phyloP scores from a whole-genome alignment of 257 asterid species.

The Scutellaria barbata region DNA sequence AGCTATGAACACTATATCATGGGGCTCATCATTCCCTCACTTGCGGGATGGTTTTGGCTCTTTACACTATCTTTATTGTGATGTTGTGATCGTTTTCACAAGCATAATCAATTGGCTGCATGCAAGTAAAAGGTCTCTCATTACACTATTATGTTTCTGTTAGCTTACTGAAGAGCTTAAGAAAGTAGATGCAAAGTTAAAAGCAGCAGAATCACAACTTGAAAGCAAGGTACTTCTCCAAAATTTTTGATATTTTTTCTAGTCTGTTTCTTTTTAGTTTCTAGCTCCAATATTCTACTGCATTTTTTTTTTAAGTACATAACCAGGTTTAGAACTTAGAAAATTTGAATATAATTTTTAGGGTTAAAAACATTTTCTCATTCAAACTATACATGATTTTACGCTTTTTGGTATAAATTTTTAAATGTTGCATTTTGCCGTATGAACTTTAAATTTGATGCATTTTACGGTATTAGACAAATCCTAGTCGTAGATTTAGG shows the following conservation, averaged over 20 bases:
- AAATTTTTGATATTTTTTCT: constrained; percentile 10
- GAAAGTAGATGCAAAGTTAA: constrained; percentile 76
- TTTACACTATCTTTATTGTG: neutral
- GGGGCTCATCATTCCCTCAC: neutral
- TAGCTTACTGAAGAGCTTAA: constrained; percentile 76
- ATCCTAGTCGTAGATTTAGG: too few relatives aligned
- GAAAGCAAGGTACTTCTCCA: constrained; percentile 71
- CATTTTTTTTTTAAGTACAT: neutral
- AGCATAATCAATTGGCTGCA: constrained; percentile 27
- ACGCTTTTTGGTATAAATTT: too few relatives aligned
- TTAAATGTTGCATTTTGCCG: too few relatives aligned
- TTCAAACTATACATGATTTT: too few relatives aligned
- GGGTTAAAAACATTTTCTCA: too few relatives aligned
- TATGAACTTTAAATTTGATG: too few relatives aligned
- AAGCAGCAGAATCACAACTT: constrained; percentile 68
- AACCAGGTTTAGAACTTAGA: constrained; percentile 27
- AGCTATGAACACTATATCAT: neutral
- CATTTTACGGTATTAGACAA: too few relatives aligned
- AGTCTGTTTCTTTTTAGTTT: neutral
- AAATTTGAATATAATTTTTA: constrained; percentile 2
- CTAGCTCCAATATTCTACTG: constrained; percentile 14
- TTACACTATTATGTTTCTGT: constrained; percentile 32
- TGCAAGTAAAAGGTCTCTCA: constrained; percentile 30
- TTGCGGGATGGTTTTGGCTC: constrained; percentile 18
- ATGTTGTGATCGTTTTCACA: constrained; percentile 24